phyloP scores from a whole-genome alignment of 441 rosid genomes.

The Euphorbia celastroides region DNA sequence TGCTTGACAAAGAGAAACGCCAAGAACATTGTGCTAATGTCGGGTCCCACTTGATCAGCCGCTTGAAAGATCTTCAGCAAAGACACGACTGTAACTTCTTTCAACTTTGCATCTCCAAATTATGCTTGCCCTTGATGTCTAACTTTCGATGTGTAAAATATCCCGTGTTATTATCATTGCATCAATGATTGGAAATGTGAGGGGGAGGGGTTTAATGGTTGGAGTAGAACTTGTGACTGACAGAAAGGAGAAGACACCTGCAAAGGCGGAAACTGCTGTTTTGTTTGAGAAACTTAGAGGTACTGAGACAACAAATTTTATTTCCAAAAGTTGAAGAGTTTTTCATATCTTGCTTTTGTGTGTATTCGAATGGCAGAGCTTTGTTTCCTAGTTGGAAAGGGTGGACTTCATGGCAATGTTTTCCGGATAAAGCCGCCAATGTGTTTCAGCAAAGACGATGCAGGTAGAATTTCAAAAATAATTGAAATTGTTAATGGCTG shows the following conservation, averaged over 20 bases:
- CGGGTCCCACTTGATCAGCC: constrained; percentile 67
- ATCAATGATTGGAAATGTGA: constrained; percentile 80
- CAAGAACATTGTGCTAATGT: constrained; percentile 69
- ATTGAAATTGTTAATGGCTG: neutral
- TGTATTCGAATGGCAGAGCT: constrained; percentile 37
- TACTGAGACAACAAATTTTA: constrained; percentile 21
- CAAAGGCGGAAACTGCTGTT: constrained; percentile 70
- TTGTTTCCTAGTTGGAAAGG: constrained; percentile 80
- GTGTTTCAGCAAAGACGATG: constrained; percentile 91
- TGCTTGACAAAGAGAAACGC: constrained; percentile 71
- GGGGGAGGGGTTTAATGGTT: constrained; percentile 87
- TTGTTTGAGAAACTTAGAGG: constrained; percentile 82
- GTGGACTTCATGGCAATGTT: constrained; percentile 85
- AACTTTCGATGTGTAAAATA: neutral
- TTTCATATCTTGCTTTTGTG: neutral
- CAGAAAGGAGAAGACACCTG: constrained; percentile 69
- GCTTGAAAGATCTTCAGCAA: constrained; percentile 55
- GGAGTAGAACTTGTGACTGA: constrained; percentile 79
- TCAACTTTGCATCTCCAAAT: constrained; percentile 9
- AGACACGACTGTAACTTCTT: constrained; percentile 63
- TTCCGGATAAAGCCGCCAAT: constrained; percentile 89
- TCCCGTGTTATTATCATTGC: constrained; percentile 12
- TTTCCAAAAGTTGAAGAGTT: neutral
- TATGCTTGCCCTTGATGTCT: no score
- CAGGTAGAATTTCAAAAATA: constrained; percentile 36